These are phyloP conservation scores for Porcisia deanei DNA, from an alignment of 208 protist genomes.

Conservation along the genomic window DNA sequence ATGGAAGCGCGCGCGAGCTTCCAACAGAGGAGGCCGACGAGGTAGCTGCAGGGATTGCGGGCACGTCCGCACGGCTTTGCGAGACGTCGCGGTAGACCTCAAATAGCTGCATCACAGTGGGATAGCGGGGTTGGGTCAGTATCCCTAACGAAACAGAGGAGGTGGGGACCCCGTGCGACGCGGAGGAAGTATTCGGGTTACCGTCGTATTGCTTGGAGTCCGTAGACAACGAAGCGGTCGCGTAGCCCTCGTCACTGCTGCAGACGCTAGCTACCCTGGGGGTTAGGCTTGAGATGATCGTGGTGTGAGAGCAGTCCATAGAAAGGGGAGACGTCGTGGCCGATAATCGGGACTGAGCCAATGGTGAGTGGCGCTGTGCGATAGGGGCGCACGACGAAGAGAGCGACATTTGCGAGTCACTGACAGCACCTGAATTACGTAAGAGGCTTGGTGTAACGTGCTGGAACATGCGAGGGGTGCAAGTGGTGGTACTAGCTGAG, in stretches of 20 bases:
- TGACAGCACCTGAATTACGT: not conserved
- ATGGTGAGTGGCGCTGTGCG: conserved; percentile 3
- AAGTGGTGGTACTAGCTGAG: not conserved
- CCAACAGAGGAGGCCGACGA: conserved; percentile 4
- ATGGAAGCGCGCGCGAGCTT: not conserved
- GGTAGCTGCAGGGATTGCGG: not conserved
- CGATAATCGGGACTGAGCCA: not conserved
- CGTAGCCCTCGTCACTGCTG: conserved; percentile 2
- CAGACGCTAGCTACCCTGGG: not conserved
- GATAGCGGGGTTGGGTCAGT: conserved; percentile 3
- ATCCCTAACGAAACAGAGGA: conserved; percentile 20
- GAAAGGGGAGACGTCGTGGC: not conserved
- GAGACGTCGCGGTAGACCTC: conserved; percentile 40
- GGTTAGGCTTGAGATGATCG: not conserved
- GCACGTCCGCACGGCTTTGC: conserved; percentile 8
- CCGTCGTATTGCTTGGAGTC: not conserved
- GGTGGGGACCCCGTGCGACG: not conserved
- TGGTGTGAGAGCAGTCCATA: not conserved
- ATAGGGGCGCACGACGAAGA: not conserved
- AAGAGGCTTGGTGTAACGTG: not conserved
- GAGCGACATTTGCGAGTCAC: not conserved
- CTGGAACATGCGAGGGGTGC: not conserved
- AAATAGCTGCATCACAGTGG: conserved; percentile 37
- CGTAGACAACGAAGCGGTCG: not conserved
- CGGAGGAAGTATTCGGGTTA: not conserved